Base-by-base conservation (phyloP, 164 flowering plant species). In the Platanus orientalis region DNA sequence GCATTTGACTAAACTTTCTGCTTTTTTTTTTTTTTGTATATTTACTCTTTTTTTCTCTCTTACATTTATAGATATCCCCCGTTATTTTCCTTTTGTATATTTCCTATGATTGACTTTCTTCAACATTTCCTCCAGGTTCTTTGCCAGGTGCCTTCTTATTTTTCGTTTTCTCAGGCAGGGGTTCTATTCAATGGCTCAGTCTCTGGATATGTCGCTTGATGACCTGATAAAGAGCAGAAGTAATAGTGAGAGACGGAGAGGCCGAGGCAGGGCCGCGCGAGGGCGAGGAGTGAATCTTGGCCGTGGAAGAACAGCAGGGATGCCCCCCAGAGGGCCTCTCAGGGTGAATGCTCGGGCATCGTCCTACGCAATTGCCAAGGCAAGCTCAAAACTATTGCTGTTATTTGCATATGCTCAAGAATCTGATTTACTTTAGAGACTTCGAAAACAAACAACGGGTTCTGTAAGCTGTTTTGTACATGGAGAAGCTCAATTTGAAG, bases 141-240 rank as follows among this genome's bases (percentile, higher is more conserved):
- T n/a, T 21, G 30, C 2, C 42, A 11, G 25, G 25, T 27, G 14
- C 12, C 7, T 11, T 21, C 36, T 9, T 20, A 16, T 11, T 16
- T 44, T 44, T 13, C 4, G 10, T 44, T 23, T 7, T 29, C 54
- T 11, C 48, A 12, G 21, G 55, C n/a, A 40, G 56, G 3, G 28
- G 24, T 36, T 36, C 9, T 10, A 36, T 36, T 29, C 51, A 44
- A 88, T 90, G 97, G 81, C 86, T 54, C 72, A 69, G 47, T 45
- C 89, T 51, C 54, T 92, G 79, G 90, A 88, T 73, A 87, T 89
- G 90, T 75, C 96, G 3, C 83, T 87, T 55, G 96, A 89, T 70
- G 95, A 89, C 66, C 67, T 87, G 50, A 88, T 89, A 57, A 92
- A 82, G 79, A 84, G 51, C 69, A 82, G 81, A 59, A 74, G 65